Percentiles rank a stretch among this genome's conserved stretches.
phyloP scores from a whole-genome alignment of 75 land plant genomes.

The Cunninghamia lanceolata region DNA sequence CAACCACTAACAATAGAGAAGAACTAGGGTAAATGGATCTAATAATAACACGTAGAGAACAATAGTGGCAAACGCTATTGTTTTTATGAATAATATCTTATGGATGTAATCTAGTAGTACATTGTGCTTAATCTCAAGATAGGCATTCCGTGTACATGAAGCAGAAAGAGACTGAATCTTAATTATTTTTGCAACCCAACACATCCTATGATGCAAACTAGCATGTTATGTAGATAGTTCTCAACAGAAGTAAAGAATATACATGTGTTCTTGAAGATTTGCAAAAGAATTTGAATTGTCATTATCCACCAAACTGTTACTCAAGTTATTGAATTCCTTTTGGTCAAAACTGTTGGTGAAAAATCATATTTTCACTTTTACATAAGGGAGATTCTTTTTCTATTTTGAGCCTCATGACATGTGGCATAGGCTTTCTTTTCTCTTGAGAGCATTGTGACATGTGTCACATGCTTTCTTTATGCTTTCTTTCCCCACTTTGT shows the following conservation, averaged over 20 bases:
- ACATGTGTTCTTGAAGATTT: conserved; percentile 15
- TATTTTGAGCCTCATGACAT: too few relatives aligned
- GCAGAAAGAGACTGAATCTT: background rate
- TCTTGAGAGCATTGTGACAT: too few relatives aligned
- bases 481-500: too few relatives aligned
- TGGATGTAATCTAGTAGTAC: background rate
- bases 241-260: background rate
- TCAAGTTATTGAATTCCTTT: background rate
- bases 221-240: background rate
- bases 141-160: background rate
- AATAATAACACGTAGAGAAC: background rate
- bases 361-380: too few relatives aligned
- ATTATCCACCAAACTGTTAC: background rate
- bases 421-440: too few relatives aligned
- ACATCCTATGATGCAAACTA: background rate
- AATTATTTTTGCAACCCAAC: background rate
- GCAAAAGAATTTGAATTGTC: background rate
- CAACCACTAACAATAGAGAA: too few relatives aligned
- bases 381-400: too few relatives aligned
- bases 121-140: background rate
- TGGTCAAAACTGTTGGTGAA: background rate
- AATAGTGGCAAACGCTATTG: background rate
- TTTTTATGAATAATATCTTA: background rate
- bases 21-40: background rate
- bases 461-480: too few relatives aligned